Evolutionary conservation across 148 eudicot species (phyloP).

Genomic region (Spergularia marina): DNA sequence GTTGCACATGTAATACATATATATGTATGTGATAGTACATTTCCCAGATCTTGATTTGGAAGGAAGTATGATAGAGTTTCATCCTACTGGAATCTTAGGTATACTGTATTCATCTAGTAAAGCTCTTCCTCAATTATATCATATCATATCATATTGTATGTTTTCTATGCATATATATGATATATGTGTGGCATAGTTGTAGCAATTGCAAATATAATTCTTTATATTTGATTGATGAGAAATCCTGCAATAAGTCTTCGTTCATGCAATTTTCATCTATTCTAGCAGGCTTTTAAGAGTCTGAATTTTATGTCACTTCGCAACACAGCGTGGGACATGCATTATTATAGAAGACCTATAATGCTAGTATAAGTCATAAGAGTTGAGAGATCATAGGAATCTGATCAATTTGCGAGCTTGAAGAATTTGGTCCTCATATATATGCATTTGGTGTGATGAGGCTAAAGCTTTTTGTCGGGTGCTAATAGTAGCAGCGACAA

Average conservation of each 20-base stretch:
- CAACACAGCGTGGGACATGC: constrained; percentile 27
- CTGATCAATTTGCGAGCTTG: constrained; percentile 7
- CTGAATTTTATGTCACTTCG: constrained; percentile 37
- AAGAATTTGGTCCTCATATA: not conserved
- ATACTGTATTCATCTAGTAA: constrained; percentile 13
- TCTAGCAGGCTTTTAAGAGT: constrained; percentile 14
- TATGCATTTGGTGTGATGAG: not conserved
- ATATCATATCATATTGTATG: not conserved
- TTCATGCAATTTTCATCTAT: constrained; percentile 13
- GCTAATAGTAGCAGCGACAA: too few species aligned
- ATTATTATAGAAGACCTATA: constrained; percentile 23
- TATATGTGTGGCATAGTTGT: not conserved
- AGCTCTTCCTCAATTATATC: not conserved
- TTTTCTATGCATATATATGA: too few species aligned
- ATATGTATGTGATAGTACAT: not conserved
- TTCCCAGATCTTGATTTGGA: constrained; percentile 1
- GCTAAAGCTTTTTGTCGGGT: not conserved
- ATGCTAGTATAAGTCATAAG: constrained; percentile 3
- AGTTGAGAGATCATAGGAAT: constrained; percentile 10
- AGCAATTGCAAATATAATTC: not conserved
- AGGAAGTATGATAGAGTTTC: constrained; percentile 5
- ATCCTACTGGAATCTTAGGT: constrained; percentile 11
- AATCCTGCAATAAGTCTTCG: constrained; percentile 14
- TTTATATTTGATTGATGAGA: constrained; percentile 25
- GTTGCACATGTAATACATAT: not conserved